Percentiles rank a stretch among this genome's conserved stretches.
These are phyloP conservation scores for Diospyros kaki DNA, from an alignment of 148 eudicot genomes.

Conservation along the genomic window DNA sequence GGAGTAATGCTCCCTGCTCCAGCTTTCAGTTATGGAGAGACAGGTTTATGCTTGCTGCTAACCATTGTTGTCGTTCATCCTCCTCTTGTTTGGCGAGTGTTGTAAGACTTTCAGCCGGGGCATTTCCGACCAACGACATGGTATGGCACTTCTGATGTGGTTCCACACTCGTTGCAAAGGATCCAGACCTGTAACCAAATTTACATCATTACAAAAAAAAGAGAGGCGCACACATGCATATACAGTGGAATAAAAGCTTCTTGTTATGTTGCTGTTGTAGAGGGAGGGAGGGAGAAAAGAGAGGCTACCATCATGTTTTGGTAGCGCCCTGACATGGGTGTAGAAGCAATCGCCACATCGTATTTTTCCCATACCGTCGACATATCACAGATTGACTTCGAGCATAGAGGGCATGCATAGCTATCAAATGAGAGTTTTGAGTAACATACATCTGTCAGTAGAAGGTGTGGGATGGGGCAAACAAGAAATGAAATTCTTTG, in stretches of 20 bases:
- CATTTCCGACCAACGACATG: constrained; percentile 80
- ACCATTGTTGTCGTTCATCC: constrained; percentile 7
- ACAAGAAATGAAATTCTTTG: background rate
- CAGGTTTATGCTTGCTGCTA: too few relatives aligned
- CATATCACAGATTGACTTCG: constrained; percentile 92
- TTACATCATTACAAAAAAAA: too few relatives aligned
- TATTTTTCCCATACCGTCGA: constrained; percentile 84
- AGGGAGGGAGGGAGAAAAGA: constrained; percentile 8
- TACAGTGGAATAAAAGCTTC: too few relatives aligned
- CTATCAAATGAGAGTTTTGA: constrained; percentile 26
- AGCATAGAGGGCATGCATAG: constrained; percentile 90
- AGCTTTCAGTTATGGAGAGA: too few relatives aligned
- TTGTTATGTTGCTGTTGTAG: background rate
- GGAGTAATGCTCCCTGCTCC: too few relatives aligned
- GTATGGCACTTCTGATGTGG: constrained; percentile 60
- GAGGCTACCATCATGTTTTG: constrained; percentile 58
- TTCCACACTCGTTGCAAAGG: constrained; percentile 82
- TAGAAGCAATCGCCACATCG: constrained; percentile 79
- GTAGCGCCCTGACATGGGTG: constrained; percentile 72
- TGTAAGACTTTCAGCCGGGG: constrained; percentile 75
- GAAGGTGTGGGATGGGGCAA: background rate
- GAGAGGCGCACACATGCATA: too few relatives aligned
- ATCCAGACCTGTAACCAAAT: constrained; percentile 54
- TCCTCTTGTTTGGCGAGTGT: constrained; percentile 72
- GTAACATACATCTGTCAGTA: too few relatives aligned